Conservation (phyloP, 768 basidiomycete species). For the Suillus discolor region DNA sequence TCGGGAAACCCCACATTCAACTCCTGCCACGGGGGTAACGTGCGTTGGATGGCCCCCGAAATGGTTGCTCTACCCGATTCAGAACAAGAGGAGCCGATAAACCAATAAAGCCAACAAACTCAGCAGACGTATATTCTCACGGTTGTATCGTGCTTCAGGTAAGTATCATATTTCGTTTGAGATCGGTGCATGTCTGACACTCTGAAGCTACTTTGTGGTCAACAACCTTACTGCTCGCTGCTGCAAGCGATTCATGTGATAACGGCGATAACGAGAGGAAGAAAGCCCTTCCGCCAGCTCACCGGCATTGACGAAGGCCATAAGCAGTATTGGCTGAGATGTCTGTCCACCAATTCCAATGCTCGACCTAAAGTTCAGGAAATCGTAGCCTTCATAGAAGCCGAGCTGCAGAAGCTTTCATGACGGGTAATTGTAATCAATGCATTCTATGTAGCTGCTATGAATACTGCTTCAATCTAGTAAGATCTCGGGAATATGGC, state of each 20-base stretch:
- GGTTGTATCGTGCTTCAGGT: conserved; percentile 36
- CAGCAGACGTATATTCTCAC: conserved; percentile 40
- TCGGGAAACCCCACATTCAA: conserved; percentile 19
- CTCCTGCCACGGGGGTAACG: conserved; percentile 30
- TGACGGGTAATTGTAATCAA: not conserved
- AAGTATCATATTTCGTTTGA: conserved; percentile 9
- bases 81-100: not conserved
- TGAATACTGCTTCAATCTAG: not conserved
- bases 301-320: not conserved
- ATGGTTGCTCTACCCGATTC: conserved; percentile 18
- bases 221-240: not conserved
- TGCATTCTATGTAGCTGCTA: not conserved
- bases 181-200: too few species aligned
- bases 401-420: not conserved
- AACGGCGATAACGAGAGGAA: not conserved
- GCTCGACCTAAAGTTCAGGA: conserved; percentile 2
- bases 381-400: not conserved
- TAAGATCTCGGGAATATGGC: too few species aligned
- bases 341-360: not conserved
- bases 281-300: not conserved
- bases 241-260: not conserved
- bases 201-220: not conserved
- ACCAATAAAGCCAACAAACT: conserved; percentile 19
- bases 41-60: conserved; percentile 43
- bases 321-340: not conserved